Conservation (phyloP, 345 rosid genomes). For the Rhodomyrtus tomentosa region DNA sequence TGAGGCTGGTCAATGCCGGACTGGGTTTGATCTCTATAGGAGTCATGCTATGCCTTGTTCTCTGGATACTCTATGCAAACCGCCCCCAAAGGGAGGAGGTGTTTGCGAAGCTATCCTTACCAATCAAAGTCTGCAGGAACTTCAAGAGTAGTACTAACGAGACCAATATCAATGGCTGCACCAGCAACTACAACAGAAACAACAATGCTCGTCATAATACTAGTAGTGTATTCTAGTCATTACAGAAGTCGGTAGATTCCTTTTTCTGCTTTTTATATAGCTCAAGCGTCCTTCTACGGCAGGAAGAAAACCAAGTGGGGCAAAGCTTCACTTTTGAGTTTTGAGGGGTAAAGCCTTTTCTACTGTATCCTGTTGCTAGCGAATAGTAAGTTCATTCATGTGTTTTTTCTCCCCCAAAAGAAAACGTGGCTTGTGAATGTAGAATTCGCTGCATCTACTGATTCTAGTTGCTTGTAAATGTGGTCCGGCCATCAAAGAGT, state of each 20-base stretch:
- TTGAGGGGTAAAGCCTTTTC: background rate
- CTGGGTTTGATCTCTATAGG: slow-evolving; percentile 77
- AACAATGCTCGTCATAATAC: background rate
- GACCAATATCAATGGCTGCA: background rate
- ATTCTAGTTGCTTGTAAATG: background rate
- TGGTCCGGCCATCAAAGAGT: background rate
- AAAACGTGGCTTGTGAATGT: background rate
- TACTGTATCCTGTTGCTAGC: background rate
- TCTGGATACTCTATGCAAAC: slow-evolving; percentile 90
- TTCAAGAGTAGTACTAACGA: background rate
- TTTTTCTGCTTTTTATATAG: background rate
- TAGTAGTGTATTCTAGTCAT: slow-evolving; percentile 8
- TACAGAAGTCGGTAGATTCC: background rate
- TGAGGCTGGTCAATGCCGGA: slow-evolving; percentile 68
- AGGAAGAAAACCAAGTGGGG: slow-evolving; percentile 29
- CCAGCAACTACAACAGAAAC: background rate
- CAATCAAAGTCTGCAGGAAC: slow-evolving; percentile 10
- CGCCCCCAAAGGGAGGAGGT: slow-evolving; percentile 99
- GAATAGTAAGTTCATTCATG: background rate
- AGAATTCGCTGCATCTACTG: background rate
- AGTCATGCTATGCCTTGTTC: slow-evolving; percentile 77
- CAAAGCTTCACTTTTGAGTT: slow-evolving; percentile 43
- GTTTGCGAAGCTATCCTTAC: slow-evolving; percentile 41
- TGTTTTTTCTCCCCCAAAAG: background rate
- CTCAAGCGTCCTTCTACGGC: background rate